phyloP scores from a whole-genome alignment of 441 rosid species.

The Croton laevigatus region DNA sequence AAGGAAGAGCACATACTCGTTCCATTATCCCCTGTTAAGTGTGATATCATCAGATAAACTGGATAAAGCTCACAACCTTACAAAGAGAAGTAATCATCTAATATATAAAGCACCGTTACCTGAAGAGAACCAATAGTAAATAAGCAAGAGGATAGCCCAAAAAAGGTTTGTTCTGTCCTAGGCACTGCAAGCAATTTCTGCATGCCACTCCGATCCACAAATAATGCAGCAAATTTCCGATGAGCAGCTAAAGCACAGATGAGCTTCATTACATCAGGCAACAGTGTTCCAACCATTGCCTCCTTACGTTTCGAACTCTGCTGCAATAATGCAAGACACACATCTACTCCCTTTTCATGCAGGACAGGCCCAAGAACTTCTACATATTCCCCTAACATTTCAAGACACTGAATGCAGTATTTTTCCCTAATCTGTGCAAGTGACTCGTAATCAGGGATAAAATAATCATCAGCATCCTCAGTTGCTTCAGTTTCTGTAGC shows the following conservation, averaged over 20 bases:
- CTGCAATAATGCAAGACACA: conserved; percentile 78
- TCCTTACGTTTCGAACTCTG: conserved; percentile 52
- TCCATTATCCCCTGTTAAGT: conserved; percentile 89
- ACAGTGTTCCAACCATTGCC: conserved; percentile 40
- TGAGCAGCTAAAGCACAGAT: conserved; percentile 98
- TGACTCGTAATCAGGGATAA: conserved; percentile 61
- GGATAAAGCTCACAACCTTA: conserved; percentile 8
- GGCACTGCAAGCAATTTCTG: conserved; percentile 91
- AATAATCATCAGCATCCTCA: conserved; percentile 65
- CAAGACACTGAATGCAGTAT: conserved; percentile 92
- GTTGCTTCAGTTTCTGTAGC: conserved; percentile 36
- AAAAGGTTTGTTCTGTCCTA: conserved; percentile 64
- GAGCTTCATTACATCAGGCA: conserved; percentile 98
- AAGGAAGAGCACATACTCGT: conserved; percentile 95
- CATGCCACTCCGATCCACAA: conserved; percentile 97
- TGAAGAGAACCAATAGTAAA: conserved; percentile 90
- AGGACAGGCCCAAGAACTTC: conserved; percentile 98
- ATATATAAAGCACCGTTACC: conserved; percentile 40
- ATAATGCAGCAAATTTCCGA: conserved; percentile 95
- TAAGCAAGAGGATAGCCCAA: conserved; percentile 92
- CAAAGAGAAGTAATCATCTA: conserved; percentile 17
- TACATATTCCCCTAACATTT: conserved; percentile 86
- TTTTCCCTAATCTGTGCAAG: conserved; percentile 87
- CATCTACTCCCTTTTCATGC: conserved; percentile 97
- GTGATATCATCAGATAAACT: conserved; percentile 16